A percentile compares a stretch with the other conserved stretches of the same genome.
Evolutionary conservation across 1,139 yeast species (phyloP).

Genomic region (Yamadazyma dendronema): DNA sequence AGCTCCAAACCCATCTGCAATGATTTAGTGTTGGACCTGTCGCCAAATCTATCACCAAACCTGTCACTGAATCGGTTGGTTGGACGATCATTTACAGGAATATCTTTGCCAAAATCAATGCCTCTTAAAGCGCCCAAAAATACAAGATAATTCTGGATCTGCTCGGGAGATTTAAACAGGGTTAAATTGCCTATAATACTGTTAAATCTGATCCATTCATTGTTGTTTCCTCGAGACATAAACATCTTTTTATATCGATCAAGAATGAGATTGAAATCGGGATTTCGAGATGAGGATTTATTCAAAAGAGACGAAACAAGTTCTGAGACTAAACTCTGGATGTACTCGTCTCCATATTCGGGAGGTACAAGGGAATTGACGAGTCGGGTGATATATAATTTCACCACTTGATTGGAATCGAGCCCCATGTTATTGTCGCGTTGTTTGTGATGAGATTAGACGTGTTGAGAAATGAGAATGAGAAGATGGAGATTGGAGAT

Average conservation of each 20-base stretch:
- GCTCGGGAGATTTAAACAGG: conserved; percentile 27
- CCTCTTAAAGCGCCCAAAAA: conserved; percentile 28
- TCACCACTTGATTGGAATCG: conserved; percentile 33
- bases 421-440: conserved; percentile 22
- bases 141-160: conserved; percentile 37
- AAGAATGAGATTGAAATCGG: conserved; percentile 19
- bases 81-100: too few species aligned
- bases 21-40: conserved; percentile 2
- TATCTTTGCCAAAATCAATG: neutral
- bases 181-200: conserved; percentile 29
- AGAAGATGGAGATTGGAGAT: neutral
- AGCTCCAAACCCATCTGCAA: conserved; percentile 5
- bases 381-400: conserved; percentile 35
- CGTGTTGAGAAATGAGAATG: neutral
- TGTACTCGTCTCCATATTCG: conserved; percentile 40
- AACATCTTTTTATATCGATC: conserved; percentile 27
- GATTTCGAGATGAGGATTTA: conserved; percentile 8
- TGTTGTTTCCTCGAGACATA: conserved; percentile 22
- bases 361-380: conserved; percentile 39
- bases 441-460: conserved; percentile 3
- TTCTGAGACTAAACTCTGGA: conserved; percentile 33
- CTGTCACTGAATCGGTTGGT: too few species aligned
- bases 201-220: conserved; percentile 36
- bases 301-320: conserved; percentile 12
- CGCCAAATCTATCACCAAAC: too few species aligned